These are phyloP conservation scores for Groenewaldozyma tartarivorans DNA, from an alignment of 805 yeast species.

Conservation along the genomic window DNA sequence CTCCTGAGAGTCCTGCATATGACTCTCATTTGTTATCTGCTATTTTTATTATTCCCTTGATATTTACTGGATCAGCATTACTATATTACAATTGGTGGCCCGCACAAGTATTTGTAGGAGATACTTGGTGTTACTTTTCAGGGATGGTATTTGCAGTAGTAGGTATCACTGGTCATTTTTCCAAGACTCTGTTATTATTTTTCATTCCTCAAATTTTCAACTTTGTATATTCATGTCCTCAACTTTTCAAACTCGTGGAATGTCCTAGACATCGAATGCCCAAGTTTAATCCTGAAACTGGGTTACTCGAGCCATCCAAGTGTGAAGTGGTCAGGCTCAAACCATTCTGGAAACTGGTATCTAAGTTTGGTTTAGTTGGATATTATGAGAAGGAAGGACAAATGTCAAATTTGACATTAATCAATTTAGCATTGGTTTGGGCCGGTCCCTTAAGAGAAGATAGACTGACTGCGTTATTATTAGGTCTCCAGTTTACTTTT, in stretches of 20 bases:
- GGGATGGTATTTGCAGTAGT: constrained; percentile 99
- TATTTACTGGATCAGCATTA: constrained; percentile 74
- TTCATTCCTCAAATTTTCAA: constrained; percentile 88
- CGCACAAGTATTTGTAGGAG: constrained; percentile 91
- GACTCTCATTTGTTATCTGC: constrained; percentile 79
- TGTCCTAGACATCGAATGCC: constrained; percentile 97
- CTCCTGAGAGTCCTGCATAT: constrained; percentile 44
- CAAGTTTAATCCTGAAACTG: constrained; percentile 53
- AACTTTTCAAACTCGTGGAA: constrained; percentile 72
- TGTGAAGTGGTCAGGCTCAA: background rate
- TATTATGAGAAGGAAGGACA: constrained; percentile 27
- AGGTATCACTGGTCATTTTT: constrained; percentile 92
- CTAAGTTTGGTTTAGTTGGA: constrained; percentile 41
- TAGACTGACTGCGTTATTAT: constrained; percentile 48
- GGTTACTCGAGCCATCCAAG: constrained; percentile 53
- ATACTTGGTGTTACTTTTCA: constrained; percentile 93
- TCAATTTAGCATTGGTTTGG: constrained; percentile 75
- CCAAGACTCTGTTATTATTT: constrained; percentile 79
- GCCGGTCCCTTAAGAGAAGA: constrained; percentile 89
- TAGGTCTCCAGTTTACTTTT: constrained; percentile 51
- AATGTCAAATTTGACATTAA: constrained; percentile 78
- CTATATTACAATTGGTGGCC: constrained; percentile 84
- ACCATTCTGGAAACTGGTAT: constrained; percentile 36
- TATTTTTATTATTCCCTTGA: constrained; percentile 70
- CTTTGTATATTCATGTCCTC: constrained; percentile 87